Percentiles rank a stretch among this genome's conserved stretches.
These are phyloP conservation scores for Chlorencoelia australis DNA, from an alignment of 2,329 filamentous ascomycete genomes.

Conservation along the genomic window DNA sequence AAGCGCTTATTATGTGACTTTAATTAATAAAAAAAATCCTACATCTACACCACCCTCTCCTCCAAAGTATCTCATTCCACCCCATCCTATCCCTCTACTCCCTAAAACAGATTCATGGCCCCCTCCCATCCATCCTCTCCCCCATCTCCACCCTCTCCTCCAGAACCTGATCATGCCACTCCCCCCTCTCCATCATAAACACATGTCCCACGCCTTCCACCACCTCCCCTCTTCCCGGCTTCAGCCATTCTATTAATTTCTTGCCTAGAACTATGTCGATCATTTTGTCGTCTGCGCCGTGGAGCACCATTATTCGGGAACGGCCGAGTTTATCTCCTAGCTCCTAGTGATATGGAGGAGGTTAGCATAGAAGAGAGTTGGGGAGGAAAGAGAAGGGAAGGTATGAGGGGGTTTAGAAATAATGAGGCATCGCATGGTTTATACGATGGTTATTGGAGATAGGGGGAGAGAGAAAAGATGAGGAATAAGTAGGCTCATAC, in stretches of 20 bases:
- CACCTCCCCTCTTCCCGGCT: slow-evolving; percentile 50
- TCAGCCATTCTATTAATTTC: slow-evolving; percentile 54
- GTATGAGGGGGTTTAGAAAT: background rate
- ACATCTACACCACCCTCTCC: too few relatives aligned
- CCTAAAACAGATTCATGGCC: too few relatives aligned
- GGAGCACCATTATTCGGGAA: background rate
- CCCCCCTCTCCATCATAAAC: slow-evolving; percentile 57
- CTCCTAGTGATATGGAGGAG: background rate
- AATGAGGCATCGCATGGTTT: background rate
- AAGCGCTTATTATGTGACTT: too few relatives aligned
- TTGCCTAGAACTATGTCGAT: slow-evolving; percentile 61
- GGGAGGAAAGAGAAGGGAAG: background rate
- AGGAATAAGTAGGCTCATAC: slow-evolving; percentile 27
- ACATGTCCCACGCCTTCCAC: slow-evolving; percentile 69
- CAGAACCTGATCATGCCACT: too few relatives aligned
- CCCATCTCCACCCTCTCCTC: too few relatives aligned
- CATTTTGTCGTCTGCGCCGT: slow-evolving; percentile 65
- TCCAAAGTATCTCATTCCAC: too few relatives aligned
- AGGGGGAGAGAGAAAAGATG: background rate
- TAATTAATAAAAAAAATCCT: too few relatives aligned
- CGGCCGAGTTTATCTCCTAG: background rate
- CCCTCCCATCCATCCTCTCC: too few relatives aligned
- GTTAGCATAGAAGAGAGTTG: background rate
- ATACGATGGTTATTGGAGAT: background rate
- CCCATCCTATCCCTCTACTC: too few relatives aligned